phyloP scores from a whole-genome alignment of 2,329 filamentous ascomycete species.

The Elsinoe batatas region DNA sequence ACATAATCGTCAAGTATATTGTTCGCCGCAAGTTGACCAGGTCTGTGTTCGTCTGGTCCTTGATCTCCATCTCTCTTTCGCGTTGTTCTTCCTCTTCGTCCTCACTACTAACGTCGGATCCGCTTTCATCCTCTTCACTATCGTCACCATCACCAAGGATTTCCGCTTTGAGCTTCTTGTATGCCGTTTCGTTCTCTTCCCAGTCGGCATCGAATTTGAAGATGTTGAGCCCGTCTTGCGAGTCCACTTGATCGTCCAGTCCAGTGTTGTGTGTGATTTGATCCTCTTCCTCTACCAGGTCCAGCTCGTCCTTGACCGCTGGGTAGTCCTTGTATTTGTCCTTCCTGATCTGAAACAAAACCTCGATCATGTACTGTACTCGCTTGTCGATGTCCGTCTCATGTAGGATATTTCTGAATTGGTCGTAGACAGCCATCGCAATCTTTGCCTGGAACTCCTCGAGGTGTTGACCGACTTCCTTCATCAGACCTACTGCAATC shows the following conservation, averaged over 20 bases:
- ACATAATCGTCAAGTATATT: conserved; percentile 97
- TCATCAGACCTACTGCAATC: conserved; percentile 87
- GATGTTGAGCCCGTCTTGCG: conserved; percentile 81
- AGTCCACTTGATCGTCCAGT: conserved; percentile 73
- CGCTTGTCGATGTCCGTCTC: conserved; percentile 96
- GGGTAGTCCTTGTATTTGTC: conserved; percentile 95
- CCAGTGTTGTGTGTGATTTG: conserved; percentile 86
- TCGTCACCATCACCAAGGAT: conserved; percentile 72
- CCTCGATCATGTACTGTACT: conserved; percentile 99
- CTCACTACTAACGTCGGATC: conserved; percentile 40
- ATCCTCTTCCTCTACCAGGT: conserved; percentile 94
- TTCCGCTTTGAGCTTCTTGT: conserved; percentile 82
- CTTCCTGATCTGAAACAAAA: conserved; percentile 90
- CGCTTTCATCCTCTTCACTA: conserved; percentile 60
- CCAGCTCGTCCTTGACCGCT: conserved; percentile 81
- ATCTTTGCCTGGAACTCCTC: conserved; percentile 92
- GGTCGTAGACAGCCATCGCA: conserved; percentile 83
- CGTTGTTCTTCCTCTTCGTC: conserved; percentile 57
- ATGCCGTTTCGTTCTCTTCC: conserved; percentile 83
- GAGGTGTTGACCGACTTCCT: conserved; percentile 85
- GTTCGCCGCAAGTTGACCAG: conserved; percentile 85
- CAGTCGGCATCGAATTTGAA: conserved; percentile 91
- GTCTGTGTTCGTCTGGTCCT: conserved; percentile 94
- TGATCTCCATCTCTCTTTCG: conserved; percentile 83
- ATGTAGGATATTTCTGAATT: conserved; percentile 89